phyloP scores from a whole-genome alignment of 2,329 filamentous ascomycete genomes.

The Sporothrix schenckii region DNA sequence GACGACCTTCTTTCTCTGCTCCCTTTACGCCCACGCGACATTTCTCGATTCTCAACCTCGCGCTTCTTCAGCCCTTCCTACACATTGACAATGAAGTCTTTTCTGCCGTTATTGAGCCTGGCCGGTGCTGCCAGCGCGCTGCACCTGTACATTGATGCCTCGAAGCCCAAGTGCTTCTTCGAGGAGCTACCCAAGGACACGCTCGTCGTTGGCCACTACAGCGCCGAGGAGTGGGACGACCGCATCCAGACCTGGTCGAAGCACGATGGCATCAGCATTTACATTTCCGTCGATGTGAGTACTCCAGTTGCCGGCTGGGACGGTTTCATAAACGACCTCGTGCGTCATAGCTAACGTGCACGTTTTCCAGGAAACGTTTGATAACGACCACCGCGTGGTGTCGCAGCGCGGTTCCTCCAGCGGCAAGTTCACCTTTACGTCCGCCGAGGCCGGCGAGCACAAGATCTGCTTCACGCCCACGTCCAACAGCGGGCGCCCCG shows the following conservation, averaged over 20 bases:
- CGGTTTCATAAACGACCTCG: not conserved
- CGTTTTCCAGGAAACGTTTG: slow-evolving; percentile 74
- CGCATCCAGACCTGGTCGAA: slow-evolving; percentile 67
- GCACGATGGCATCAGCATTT: slow-evolving; percentile 77
- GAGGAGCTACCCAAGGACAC: slow-evolving; percentile 98
- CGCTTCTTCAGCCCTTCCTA: not conserved
- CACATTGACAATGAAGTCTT: slow-evolving; percentile 55
- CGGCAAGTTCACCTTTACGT: slow-evolving; percentile 93
- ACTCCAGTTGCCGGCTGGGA: not conserved
- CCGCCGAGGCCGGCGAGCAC: slow-evolving; percentile 93
- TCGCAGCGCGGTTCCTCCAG: slow-evolving; percentile 74
- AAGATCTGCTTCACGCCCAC: slow-evolving; percentile 89
- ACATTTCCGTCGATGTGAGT: slow-evolving; percentile 78
- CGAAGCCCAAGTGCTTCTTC: slow-evolving; percentile 90
- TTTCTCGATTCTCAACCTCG: not conserved
- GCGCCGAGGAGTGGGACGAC: slow-evolving; percentile 80
- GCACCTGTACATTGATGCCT: slow-evolving; percentile 93
- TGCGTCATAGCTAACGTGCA: not conserved
- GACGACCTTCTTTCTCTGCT: not conserved
- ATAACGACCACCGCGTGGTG: slow-evolving; percentile 96
- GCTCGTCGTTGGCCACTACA: slow-evolving; percentile 90
- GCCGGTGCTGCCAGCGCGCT: slow-evolving; percentile 72
- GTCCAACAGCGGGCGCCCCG: slow-evolving; percentile 67
- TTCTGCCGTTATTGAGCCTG: slow-evolving; percentile 69
- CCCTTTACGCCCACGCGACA: not conserved